Evolutionary conservation across 257 asterid genomes (phyloP), one percentile per base, ranked within the genome.

Genomic region (Rubia yunnanensis): DNA sequence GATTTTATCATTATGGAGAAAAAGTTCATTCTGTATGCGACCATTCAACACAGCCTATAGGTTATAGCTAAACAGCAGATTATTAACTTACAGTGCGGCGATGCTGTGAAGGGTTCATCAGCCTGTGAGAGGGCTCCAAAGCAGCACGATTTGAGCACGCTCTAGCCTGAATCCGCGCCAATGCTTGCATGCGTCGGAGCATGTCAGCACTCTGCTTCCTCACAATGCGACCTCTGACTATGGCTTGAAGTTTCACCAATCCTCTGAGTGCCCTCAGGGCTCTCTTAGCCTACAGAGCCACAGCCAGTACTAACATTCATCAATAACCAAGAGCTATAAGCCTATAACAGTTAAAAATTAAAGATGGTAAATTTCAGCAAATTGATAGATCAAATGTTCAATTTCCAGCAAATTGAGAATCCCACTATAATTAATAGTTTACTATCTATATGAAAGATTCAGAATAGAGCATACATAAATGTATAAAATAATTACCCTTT

Each of bases 91-190:
- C 96, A 44, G 72, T 79, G 10, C 73, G 79, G 64, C 54, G 73
- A 50, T 74, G 70, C 56, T 72, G 72, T 31, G 75, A 49, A 57
- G 69, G 69, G 8, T 70, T 80, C 65, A 61, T 52, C 41, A 38
- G 68, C 53, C 79, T 17, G 24, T 74, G 70, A 39, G 87, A 32
- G 59, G 73, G 58, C 46, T 86, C 94, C 0, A 80, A 67, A 41
- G 57, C 49, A 57, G 82, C 73, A 67, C 99, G 86, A 58, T 68
- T 77, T 23, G 88, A 85, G 75, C 88, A 88, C 22, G 97, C 97
- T 64, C 89, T 90, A 80, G 96, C 99, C 70, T 94, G 99, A 75
- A 92, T 94, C 64, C 96, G 82, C 58, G 91, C 96, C 97, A 90
- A 82, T 56, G 97, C 91, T 69, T 94, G 97, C 99, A 92, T 89